phyloP scores from a whole-genome alignment of 169 alveolate species.

The Cryptosporidium meleagridis region DNA sequence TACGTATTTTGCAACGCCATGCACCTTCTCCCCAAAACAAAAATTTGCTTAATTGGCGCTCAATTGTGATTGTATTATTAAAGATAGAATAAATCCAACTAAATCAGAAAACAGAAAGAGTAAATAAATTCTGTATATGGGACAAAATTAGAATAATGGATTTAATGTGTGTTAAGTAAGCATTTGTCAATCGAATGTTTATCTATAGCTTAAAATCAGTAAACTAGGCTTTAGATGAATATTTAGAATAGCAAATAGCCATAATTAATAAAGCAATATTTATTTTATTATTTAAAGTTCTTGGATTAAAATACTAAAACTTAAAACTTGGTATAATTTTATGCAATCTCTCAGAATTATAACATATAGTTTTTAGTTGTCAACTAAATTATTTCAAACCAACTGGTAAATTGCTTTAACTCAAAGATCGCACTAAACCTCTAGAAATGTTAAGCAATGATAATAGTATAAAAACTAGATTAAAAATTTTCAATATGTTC shows the following conservation, averaged over 20 bases:
- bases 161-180: not conserved
- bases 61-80: constrained; percentile 1
- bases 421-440: not conserved
- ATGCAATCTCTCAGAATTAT: not conserved
- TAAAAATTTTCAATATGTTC: not conserved
- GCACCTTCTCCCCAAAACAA: constrained; percentile 8
- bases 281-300: not conserved
- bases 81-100: constrained; percentile 5
- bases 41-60: constrained; percentile 5
- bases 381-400: not conserved
- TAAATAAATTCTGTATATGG: not conserved
- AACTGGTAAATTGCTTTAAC: not conserved
- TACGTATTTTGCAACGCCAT: constrained; percentile 38
- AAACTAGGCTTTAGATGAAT: not conserved
- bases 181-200: constrained; percentile 2
- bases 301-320: not conserved
- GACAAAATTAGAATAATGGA: not conserved
- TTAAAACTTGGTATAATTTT: not conserved
- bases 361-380: not conserved
- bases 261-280: not conserved
- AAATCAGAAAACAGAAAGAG: not conserved
- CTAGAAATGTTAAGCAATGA: not conserved
- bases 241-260: not conserved
- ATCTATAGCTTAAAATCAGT: not conserved
- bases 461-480: not conserved